phyloP scores from a whole-genome alignment of 2,329 filamentous ascomycete species.

The Phialophora verrucosa region DNA sequence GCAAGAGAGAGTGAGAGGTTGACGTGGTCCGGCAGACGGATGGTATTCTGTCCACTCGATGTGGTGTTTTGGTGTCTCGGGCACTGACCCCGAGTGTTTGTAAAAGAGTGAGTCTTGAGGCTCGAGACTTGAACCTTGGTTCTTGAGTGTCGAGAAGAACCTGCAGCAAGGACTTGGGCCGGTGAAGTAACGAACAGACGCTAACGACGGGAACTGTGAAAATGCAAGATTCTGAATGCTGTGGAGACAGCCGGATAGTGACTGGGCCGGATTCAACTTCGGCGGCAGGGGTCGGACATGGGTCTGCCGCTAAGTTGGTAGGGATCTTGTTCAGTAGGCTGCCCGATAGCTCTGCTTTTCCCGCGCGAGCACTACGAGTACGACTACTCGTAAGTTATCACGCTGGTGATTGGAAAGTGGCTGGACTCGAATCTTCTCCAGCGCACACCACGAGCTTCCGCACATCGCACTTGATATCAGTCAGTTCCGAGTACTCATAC shows the following conservation, averaged over 20 bases:
- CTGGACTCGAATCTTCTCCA: not conserved
- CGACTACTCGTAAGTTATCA: not conserved
- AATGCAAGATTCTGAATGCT: conserved; percentile 21
- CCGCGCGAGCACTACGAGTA: not conserved
- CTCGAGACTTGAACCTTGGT: conserved; percentile 16
- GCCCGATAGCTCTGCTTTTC: not conserved
- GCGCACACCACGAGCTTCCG: not conserved
- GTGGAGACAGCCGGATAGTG: conserved; percentile 15
- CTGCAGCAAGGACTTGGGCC: conserved; percentile 5
- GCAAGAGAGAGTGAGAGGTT: conserved; percentile 5
- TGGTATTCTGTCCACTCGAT: not conserved
- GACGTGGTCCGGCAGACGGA: not conserved
- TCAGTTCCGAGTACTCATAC: no score
- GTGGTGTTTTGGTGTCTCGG: conserved; percentile 10
- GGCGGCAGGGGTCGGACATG: conserved; percentile 4
- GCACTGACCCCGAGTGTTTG: conserved; percentile 10
- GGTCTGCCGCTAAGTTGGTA: not conserved
- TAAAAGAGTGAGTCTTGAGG: conserved; percentile 9
- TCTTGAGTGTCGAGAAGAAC: conserved; percentile 8
- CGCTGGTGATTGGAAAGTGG: not conserved
- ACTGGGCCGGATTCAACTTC: not conserved
- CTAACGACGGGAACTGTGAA: conserved; percentile 10
- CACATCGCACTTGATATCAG: not conserved
- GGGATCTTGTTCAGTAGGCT: not conserved
- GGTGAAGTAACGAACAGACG: conserved; percentile 3